Percentiles rank a stretch among this genome's conserved stretches.
Conservation (phyloP, 2,329 filamentous ascomycete species). For the Pestalotiopsis sp. region DNA sequence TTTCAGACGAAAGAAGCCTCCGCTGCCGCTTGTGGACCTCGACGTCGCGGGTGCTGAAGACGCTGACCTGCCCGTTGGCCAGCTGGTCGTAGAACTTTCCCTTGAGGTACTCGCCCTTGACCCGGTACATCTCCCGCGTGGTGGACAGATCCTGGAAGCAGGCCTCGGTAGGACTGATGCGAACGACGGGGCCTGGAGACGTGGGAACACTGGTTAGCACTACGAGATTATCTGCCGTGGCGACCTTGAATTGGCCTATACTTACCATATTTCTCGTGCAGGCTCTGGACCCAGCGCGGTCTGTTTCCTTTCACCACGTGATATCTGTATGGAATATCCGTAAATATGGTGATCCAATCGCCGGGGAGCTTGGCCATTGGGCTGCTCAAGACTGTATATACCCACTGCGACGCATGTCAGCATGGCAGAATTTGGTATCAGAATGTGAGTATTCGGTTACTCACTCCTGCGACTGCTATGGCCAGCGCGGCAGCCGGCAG, state of each 20-base stretch:
- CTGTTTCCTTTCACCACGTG: constrained; percentile 10
- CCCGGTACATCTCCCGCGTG: constrained; percentile 26
- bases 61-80: constrained; percentile 20
- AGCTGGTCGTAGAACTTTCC: constrained; percentile 23
- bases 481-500: background rate
- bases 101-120: constrained; percentile 32
- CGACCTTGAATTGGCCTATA: background rate
- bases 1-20: constrained; percentile 41
- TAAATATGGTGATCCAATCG: constrained; percentile 13
- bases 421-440: background rate
- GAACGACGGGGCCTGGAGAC: constrained; percentile 16
- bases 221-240: background rate
- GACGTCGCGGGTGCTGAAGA: constrained; percentile 43
- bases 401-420: background rate
- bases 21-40: constrained; percentile 40
- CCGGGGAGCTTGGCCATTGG: constrained; percentile 13
- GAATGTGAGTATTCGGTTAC: background rate
- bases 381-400: constrained; percentile 2
- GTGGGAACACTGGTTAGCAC: background rate
- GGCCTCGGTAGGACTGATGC: constrained; percentile 25
- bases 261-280: constrained; percentile 14
- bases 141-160: constrained; percentile 24
- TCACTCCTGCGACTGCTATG: background rate
- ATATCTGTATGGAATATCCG: background rate
- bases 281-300: background rate